Evolutionary conservation across 257 asterid genomes (phyloP).

Genomic region (Datura wrightii): DNA sequence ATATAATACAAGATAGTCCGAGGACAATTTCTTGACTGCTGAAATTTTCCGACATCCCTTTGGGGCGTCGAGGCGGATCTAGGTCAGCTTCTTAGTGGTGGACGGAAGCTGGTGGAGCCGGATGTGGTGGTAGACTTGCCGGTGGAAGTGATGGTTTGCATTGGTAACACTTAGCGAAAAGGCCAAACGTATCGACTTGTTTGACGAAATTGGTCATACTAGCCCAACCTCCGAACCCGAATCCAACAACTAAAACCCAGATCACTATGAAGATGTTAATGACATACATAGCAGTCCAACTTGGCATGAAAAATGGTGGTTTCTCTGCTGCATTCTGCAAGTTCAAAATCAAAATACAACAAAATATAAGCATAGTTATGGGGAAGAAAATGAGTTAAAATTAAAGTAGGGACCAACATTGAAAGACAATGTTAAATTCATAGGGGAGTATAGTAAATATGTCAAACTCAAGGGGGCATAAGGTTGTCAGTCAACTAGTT

Average conservation of each 20-base stretch:
- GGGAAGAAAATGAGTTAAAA: neutral
- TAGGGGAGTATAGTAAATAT: neutral
- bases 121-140: conserved; percentile 32
- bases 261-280: conserved; percentile 67
- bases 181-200: conserved; percentile 92
- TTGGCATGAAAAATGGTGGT: conserved; percentile 81
- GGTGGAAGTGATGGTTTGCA: conserved; percentile 65
- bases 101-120: conserved; percentile 35
- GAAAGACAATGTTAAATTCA: neutral
- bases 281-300: conserved; percentile 86
- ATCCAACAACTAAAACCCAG: conserved; percentile 81
- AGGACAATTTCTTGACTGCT: conserved; percentile 23
- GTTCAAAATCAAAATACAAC: neutral
- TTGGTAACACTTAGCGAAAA: conserved; percentile 92
- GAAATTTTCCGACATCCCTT: neutral
- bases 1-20: conserved; percentile 57
- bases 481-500: conserved; percentile 31
- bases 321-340: conserved; percentile 94
- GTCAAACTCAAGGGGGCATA: conserved; percentile 9
- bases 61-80: neutral
- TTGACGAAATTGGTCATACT: conserved; percentile 77
- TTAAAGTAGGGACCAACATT: conserved; percentile 1
- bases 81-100: conserved; percentile 47
- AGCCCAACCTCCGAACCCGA: conserved; percentile 99
- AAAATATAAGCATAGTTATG: neutral